Base-by-base conservation (phyloP, 1,139 yeast species). In the Yamadazyma epiphylla region DNA sequence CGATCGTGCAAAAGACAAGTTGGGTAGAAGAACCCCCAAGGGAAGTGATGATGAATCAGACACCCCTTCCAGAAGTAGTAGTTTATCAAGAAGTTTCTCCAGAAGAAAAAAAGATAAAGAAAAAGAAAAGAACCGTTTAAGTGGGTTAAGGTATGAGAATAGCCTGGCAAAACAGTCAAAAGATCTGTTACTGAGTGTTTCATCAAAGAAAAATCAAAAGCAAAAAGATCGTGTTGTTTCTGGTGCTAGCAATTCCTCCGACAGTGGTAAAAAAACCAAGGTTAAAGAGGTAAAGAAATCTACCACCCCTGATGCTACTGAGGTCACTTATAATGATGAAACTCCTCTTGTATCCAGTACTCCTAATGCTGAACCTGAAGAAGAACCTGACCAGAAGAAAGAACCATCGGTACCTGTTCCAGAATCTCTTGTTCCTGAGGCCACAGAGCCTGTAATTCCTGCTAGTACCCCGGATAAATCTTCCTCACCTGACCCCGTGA, bases 141-240 rank as follows among this genome's bases (percentile, higher is more conserved):
- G 47, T 25, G 46, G 46, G 13, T 32, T 42, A 15, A 31, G 34
- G 11, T 41, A 37, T 29, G 34, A 33, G n/a, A 38, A 32, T 28
- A 36, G 30, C 16, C 32, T 32, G 21, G 29, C 29, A 16, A 16
- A 20, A 13, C 22, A 19, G 13, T 34, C 38, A 9, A 39, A 32
- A 19, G 47, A 43, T 14, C 36, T 42, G 4, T 36, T 43, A 7
- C 8, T 7, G 6, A 23, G 25, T 10, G 10, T 10, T 7, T 7
- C 9, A 7, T 17, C 20, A 7, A 23, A 23, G 25, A 23, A 23
- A 15, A 5, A 36, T 5, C 28, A 29, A 16, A 19, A 11, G 15
- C 30, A 24, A 13, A 27, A 25, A 8, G 16, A 21, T 10, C 8
- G 20, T 6, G 20, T 7, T 7, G 6, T 7, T 17, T 17, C 9